These are phyloP conservation scores for Paracorniculantispora psalliotae DNA, from an alignment of 2,329 filamentous ascomycete species.

Conservation along the genomic window DNA sequence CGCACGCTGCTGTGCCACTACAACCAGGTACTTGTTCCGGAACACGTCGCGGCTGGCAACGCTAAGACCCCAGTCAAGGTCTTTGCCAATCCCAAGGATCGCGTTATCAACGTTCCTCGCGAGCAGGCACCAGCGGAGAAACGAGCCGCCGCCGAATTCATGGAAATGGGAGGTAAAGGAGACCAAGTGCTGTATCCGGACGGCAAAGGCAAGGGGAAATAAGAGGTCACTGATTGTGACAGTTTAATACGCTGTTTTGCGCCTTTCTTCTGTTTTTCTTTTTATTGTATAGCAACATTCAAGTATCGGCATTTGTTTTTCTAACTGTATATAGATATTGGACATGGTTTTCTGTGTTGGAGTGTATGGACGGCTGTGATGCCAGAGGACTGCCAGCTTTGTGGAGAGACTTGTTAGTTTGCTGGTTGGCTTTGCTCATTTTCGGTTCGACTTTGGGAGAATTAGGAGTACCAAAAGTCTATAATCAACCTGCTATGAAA, in stretches of 20 bases:
- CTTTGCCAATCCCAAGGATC: slow-evolving; percentile 62
- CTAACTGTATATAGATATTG: slow-evolving; percentile 11
- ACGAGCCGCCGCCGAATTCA: slow-evolving; percentile 70
- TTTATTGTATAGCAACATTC: slow-evolving; percentile 3
- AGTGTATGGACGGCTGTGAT: background rate
- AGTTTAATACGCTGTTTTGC: background rate
- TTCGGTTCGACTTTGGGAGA: slow-evolving; percentile 4
- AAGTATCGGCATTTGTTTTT: background rate
- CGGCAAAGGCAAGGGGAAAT: slow-evolving; percentile 24
- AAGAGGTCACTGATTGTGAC: slow-evolving; percentile 4
- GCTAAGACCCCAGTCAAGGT: slow-evolving; percentile 63
- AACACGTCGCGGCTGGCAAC: slow-evolving; percentile 50
- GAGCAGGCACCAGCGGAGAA: slow-evolving; percentile 65
- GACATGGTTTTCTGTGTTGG: background rate
- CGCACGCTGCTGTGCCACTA: slow-evolving; percentile 78
- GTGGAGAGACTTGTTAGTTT: background rate
- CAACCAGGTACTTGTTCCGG: slow-evolving; percentile 62
- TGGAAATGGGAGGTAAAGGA: slow-evolving; percentile 78
- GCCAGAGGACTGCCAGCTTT: background rate
- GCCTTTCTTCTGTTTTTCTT: background rate
- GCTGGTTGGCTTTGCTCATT: background rate
- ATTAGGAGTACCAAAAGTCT: slow-evolving; percentile 10
- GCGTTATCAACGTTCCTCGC: slow-evolving; percentile 34
- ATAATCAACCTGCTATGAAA: background rate
- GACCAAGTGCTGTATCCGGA: slow-evolving; percentile 73